Evolutionary conservation across 805 yeast genomes (phyloP).

Genomic region (Wickerhamomyces subpelliculosus): DNA sequence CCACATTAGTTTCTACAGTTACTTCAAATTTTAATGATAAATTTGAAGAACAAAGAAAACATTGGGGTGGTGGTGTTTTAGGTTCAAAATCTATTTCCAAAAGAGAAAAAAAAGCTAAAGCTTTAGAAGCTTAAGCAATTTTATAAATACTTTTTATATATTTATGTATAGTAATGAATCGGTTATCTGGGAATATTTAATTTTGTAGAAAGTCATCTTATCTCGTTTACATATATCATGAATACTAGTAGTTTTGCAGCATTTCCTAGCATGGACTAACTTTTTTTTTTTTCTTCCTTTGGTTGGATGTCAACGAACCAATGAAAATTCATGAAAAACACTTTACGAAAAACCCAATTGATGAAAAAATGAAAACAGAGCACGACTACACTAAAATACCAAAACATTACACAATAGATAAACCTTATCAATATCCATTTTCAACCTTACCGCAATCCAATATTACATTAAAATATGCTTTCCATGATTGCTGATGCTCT

Average conservation of each 20-base stretch:
- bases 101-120: slow-evolving; percentile 32
- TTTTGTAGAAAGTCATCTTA: background rate
- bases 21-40: slow-evolving; percentile 89
- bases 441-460: too few relatives aligned
- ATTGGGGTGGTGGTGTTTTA: slow-evolving; percentile 99
- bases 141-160: background rate
- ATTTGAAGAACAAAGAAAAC: slow-evolving; percentile 94
- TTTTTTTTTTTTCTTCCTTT: background rate
- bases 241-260: too few relatives aligned
- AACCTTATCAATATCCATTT: too few relatives aligned
- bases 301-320: slow-evolving; percentile 10
- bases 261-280: too few relatives aligned
- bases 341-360: slow-evolving; percentile 10
- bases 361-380: background rate
- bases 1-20: slow-evolving; percentile 87
- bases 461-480: too few relatives aligned
- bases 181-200: background rate
- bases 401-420: too few relatives aligned
- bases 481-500: slow-evolving; percentile 31
- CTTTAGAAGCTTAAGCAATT: background rate
- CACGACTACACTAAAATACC: too few relatives aligned
- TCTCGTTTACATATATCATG: too few relatives aligned
- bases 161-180: background rate
- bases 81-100: slow-evolving; percentile 91
- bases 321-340: slow-evolving; percentile 22